Evolutionary conservation across 2,329 filamentous ascomycete species (phyloP).

Genomic region (Mycogone perniciosa): DNA sequence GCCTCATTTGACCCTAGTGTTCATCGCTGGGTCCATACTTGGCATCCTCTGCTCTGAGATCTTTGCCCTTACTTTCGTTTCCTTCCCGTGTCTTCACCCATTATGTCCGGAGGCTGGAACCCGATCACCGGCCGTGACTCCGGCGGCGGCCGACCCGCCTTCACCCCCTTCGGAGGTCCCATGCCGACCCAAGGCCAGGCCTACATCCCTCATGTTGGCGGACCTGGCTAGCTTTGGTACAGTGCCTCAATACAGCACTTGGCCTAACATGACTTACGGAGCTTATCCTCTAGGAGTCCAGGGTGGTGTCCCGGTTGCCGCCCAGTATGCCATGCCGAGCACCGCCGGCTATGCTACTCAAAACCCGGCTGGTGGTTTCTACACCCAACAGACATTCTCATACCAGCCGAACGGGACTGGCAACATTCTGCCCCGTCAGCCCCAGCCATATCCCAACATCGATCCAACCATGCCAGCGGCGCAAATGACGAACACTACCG

Average conservation of each 20-base stretch:
- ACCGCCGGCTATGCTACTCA: slow-evolving; percentile 1
- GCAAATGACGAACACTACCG: slow-evolving; percentile 51
- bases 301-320: not conserved
- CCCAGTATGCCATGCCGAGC: slow-evolving; percentile 3
- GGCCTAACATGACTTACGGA: slow-evolving; percentile 23
- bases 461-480: slow-evolving; percentile 43
- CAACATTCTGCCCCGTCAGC: slow-evolving; percentile 31
- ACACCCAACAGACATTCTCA: slow-evolving; percentile 22
- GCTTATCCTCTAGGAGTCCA: slow-evolving; percentile 16
- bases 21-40: slow-evolving; percentile 32
- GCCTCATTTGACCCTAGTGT: slow-evolving; percentile 24
- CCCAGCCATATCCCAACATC: slow-evolving; percentile 36
- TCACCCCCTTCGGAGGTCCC: slow-evolving; percentile 29
- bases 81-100: not conserved
- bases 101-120: slow-evolving; percentile 36
- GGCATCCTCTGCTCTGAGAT: slow-evolving; percentile 25
- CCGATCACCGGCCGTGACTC: slow-evolving; percentile 33
- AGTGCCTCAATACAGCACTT: slow-evolving; percentile 17
- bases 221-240: slow-evolving; percentile 28
- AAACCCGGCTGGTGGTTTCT: slow-evolving; percentile 19
- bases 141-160: slow-evolving; percentile 25
- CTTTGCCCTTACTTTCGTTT: not conserved
- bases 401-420: slow-evolving; percentile 34
- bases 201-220: slow-evolving; percentile 32
- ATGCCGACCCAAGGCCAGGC: slow-evolving; percentile 31